Evolutionary conservation across 2,329 filamentous ascomycete genomes (phyloP).

Genomic region (Pseudogymnoascus sp.): DNA sequence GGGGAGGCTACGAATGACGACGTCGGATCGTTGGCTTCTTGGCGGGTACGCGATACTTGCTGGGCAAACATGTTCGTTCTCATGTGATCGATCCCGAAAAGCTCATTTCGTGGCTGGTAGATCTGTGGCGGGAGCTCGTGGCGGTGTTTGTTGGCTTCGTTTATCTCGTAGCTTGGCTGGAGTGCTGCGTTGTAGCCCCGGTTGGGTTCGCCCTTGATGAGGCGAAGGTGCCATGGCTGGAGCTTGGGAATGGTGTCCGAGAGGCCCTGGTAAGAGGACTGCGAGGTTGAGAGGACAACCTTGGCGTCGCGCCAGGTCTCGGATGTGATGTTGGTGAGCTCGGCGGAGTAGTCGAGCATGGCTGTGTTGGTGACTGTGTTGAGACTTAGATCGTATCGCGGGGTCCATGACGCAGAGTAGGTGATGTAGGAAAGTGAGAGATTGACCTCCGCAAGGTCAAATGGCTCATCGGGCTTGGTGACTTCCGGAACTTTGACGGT

Average conservation of each 20-base stretch:
- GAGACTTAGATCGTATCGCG: conserved; percentile 43
- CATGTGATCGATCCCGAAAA: conserved; percentile 30
- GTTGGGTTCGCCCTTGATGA: conserved; percentile 26
- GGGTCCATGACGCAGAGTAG: conserved; percentile 37
- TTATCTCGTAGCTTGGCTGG: conserved; percentile 19
- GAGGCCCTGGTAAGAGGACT: conserved; percentile 42
- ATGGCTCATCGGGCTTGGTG: conserved; percentile 11
- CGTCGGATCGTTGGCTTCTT: not conserved
- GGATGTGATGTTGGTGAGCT: conserved; percentile 42
- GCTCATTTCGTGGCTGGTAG: conserved; percentile 29
- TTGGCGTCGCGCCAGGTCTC: conserved; percentile 42
- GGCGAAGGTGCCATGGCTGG: conserved; percentile 39
- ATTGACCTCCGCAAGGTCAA: conserved; percentile 20
- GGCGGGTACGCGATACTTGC: not conserved
- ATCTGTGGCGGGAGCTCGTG: conserved; percentile 24
- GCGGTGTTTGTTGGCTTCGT: conserved; percentile 32
- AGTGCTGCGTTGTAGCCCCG: conserved; percentile 16
- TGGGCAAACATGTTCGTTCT: not conserved
- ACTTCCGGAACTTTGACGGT: conserved; percentile 19
- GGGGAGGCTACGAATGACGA: not conserved
- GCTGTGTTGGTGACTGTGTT: conserved; percentile 29
- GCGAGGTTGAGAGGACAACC: conserved; percentile 41
- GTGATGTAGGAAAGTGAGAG: conserved; percentile 28
- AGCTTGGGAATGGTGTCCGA: conserved; percentile 41
- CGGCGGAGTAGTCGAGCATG: conserved; percentile 43